Base-by-base conservation (phyloP, 2,329 filamentous ascomycete species). In the Ophiosphaerella herpotricha region DNA sequence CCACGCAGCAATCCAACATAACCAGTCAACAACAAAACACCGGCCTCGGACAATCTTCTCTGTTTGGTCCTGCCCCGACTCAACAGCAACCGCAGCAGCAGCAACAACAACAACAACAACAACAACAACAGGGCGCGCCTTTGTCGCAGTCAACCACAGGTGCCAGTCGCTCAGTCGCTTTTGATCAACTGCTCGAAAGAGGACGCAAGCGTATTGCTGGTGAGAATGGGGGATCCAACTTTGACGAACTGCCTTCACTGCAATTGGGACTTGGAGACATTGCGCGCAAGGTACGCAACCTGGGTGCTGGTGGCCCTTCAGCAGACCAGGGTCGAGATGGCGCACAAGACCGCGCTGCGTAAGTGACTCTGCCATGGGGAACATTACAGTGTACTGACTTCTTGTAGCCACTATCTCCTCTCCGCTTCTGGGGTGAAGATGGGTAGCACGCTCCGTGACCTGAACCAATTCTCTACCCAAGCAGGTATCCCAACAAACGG, bases 251-350 rank as follows among this genome's bases (percentile, higher is more conserved):
- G 39, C 93, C 94, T 6, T 89, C 87, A 66, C 81, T 99, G 58
- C 92, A 97, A 74, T 83, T 99, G 46, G 93, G 94, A 18, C 81
- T 99, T 29, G 90, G 91, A 50, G 94, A 99, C 76, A 88, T 99
- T 64, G 82, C 85, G 50, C 80, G 85, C 58, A 85, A 81, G 81
- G 94, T 80, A 77, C 90, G 83, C 79, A 92, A 81, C 60, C 80
- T 99, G 60, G 88, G 86, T 66, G 86, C 88, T 72, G 85, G 95
- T 21, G 85, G 87, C 36, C 83, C 87, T 18, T 80, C 79, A 11
- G 59, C 82, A 71, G 76, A 79, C 47, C 74, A 78, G 46, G 74
- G 70, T 11, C 73, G 73, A 42, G 68, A 72, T 43, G 71, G 71
- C 50, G 73, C 71, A 21, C 74, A 74, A 51, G 67, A 72, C 40